A percentile compares a stretch with the other conserved stretches of the same genome.
phyloP scores from a whole-genome alignment of 192 early-diverging fungal genomes.

The Oehlia diaphana region DNA sequence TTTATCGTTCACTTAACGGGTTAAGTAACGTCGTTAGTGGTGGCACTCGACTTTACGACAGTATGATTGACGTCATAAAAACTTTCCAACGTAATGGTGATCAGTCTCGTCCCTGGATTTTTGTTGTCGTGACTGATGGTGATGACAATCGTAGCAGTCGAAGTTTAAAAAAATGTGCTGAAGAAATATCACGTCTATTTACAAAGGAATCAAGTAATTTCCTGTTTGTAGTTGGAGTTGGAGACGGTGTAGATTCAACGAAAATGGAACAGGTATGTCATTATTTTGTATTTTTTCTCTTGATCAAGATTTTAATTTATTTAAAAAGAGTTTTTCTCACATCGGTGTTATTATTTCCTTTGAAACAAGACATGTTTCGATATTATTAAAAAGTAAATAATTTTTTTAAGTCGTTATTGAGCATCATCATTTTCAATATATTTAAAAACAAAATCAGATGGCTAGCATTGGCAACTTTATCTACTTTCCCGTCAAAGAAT shows the following conservation, averaged over 20 bases:
- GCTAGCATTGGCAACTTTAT: background rate
- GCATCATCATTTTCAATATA: no score
- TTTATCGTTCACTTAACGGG: conserved; percentile 20
- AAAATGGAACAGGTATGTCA: conserved; percentile 19
- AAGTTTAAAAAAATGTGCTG: background rate
- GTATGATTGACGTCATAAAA: conserved; percentile 4
- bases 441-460: conserved; percentile 24
- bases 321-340: no score
- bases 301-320: no score
- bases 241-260: conserved; percentile 11
- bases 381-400: no score
- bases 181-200: background rate
- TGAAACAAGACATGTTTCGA: no score
- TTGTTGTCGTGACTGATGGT: conserved; percentile 25
- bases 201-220: conserved; percentile 16
- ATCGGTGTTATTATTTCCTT: no score
- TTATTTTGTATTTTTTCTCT: background rate
- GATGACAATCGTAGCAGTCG: conserved; percentile 14
- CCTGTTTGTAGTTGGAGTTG: conserved; percentile 20
- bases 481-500: conserved; percentile 19
- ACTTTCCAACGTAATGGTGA: conserved; percentile 8
- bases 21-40: background rate
- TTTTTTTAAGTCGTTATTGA: no score
- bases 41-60: conserved; percentile 18
- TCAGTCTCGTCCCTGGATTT: conserved; percentile 16